phyloP scores from a whole-genome alignment of 306 rosid genomes.

The Echinosophora koreensis region DNA sequence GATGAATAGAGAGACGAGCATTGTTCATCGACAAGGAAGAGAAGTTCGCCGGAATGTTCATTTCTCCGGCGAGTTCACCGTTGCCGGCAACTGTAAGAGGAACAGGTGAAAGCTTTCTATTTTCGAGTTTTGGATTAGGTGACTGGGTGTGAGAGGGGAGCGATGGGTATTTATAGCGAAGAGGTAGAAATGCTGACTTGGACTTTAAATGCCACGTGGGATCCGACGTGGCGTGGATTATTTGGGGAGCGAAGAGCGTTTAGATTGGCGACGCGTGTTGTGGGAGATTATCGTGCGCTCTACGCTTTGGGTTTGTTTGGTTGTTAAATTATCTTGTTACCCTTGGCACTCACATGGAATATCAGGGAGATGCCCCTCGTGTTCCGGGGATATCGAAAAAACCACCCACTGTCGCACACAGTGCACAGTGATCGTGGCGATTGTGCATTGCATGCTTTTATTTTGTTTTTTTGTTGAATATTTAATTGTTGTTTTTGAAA shows the following conservation, averaged over 20 bases:
- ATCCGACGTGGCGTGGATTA: constrained; percentile 45
- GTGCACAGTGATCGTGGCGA: constrained; percentile 41
- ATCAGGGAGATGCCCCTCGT: constrained; percentile 54
- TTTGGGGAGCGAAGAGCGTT: constrained; percentile 32
- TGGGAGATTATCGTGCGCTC: constrained; percentile 29
- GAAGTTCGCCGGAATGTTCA: constrained; percentile 68
- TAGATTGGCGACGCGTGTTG: constrained; percentile 53
- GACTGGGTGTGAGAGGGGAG: not conserved
- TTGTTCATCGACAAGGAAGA: constrained; percentile 42
- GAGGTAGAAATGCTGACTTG: constrained; percentile 54
- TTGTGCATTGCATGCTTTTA: constrained; percentile 30
- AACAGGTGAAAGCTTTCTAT: not conserved
- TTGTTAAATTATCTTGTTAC: not conserved
- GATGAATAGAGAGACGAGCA: constrained; percentile 73
- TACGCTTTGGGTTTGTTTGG: constrained; percentile 28
- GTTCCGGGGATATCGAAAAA: constrained; percentile 40
- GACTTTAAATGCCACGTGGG: constrained; percentile 44
- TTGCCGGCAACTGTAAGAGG: constrained; percentile 42
- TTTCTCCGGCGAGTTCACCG: constrained; percentile 60
- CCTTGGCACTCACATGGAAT: constrained; percentile 47
- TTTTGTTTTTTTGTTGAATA: not conserved
- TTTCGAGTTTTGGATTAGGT: constrained; percentile 45
- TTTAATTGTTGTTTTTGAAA: constrained; percentile 21
- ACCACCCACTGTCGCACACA: constrained; percentile 21
- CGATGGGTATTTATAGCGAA: constrained; percentile 53